Percentiles rank a stretch among this genome's conserved stretches.
These are phyloP conservation scores for Erigeron philadelphicus DNA, from an alignment of 140 eudicot genomes.

Conservation along the genomic window DNA sequence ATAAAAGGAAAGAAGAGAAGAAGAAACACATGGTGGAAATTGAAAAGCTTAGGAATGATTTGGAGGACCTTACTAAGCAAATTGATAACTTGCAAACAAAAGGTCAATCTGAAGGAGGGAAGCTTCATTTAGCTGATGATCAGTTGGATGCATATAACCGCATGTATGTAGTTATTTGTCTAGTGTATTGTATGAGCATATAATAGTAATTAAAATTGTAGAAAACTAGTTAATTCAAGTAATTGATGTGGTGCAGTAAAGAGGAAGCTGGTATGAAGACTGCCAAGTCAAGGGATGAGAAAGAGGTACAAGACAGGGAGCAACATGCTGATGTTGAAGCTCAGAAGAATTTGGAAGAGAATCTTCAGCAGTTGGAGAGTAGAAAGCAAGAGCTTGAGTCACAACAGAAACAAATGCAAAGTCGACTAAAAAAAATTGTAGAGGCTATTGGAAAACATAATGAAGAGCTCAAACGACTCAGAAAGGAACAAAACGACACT, in stretches of 20 bases:
- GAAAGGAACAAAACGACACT: conserved; percentile 77
- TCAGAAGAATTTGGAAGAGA: conserved; percentile 77
- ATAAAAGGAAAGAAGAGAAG: conserved; percentile 79
- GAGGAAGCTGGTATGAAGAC: conserved; percentile 97
- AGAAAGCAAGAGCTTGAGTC: conserved; percentile 82
- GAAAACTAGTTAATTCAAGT: neutral
- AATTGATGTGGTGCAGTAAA: conserved; percentile 53
- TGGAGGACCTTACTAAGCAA: conserved; percentile 59
- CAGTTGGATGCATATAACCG: conserved; percentile 77
- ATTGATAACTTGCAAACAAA: conserved; percentile 60
- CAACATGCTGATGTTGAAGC: conserved; percentile 86
- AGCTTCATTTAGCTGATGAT: conserved; percentile 77
- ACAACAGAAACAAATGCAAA: conserved; percentile 82
- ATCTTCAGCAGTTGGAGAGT: conserved; percentile 77
- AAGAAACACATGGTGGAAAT: conserved; percentile 64
- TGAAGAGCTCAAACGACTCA: conserved; percentile 59
- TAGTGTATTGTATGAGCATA: neutral
- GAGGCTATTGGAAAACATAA: conserved; percentile 72
- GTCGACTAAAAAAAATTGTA: conserved; percentile 53
- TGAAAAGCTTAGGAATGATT: conserved; percentile 66
- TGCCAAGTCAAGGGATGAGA: conserved; percentile 77
- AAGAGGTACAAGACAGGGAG: conserved; percentile 92
- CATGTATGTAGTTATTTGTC: conserved; percentile 52
- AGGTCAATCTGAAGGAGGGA: conserved; percentile 71
- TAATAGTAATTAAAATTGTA: neutral